These are phyloP conservation scores for Rutstroemia sp. DNA, from an alignment of 2,329 filamentous ascomycete species.

Conservation along the genomic window DNA sequence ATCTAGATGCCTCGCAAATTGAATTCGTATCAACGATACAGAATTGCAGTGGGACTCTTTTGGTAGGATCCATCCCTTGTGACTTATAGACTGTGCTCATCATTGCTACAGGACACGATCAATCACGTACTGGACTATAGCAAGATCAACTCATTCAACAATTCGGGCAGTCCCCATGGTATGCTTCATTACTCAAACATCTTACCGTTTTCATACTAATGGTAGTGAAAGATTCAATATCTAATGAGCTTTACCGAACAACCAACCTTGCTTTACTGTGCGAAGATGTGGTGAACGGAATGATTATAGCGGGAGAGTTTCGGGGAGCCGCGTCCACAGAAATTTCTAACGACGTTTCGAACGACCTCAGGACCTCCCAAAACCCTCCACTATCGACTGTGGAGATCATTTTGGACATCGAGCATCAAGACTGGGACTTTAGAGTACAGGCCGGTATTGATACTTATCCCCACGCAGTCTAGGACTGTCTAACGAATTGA, in stretches of 20 bases:
- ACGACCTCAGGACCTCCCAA: too few species aligned
- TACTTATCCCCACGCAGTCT: background rate
- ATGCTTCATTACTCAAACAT: background rate
- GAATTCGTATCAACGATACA: constrained; percentile 33
- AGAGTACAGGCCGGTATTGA: constrained; percentile 26
- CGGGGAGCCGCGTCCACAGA: too few species aligned
- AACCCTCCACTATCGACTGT: constrained; percentile 1
- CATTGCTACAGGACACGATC: constrained; percentile 36
- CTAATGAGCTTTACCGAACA: constrained; percentile 23
- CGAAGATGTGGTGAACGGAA: constrained; percentile 25
- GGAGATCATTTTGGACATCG: constrained; percentile 25
- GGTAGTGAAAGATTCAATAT: constrained; percentile 15
- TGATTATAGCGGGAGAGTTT: constrained; percentile 19
- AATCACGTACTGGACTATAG: constrained; percentile 46
- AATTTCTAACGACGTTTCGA: too few species aligned
- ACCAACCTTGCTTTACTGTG: constrained; percentile 26
- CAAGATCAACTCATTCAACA: constrained; percentile 41
- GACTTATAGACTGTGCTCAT: background rate
- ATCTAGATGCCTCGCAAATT: constrained; percentile 6
- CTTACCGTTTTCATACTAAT: background rate
- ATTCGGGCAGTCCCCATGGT: background rate
- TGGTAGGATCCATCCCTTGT: constrained; percentile 20
- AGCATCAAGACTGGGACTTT: constrained; percentile 24
- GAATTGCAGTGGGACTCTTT: constrained; percentile 42
- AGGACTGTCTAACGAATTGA: constrained; percentile 18